Conservation (phyloP, 495 filamentous ascomycete genomes). For the Daldinia grandis region DNA sequence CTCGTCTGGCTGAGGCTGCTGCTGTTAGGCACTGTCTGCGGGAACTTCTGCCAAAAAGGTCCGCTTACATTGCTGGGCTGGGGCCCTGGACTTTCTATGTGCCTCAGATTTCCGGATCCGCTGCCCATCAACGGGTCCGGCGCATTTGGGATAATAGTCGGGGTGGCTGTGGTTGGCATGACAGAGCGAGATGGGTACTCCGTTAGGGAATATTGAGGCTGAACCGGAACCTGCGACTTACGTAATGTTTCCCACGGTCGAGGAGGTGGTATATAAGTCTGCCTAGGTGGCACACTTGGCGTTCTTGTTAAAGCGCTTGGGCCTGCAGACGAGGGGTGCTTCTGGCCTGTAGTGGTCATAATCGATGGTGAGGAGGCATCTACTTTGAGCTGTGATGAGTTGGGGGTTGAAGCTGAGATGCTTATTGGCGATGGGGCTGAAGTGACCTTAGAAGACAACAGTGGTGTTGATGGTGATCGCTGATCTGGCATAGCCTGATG, state of each 20-base stretch:
- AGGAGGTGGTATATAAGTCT: constrained; percentile 43
- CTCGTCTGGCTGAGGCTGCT: constrained; percentile 38
- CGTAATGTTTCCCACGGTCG: constrained; percentile 45
- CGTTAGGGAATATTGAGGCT: constrained; percentile 7
- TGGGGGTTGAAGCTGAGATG: constrained; percentile 12
- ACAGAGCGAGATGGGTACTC: constrained; percentile 6
- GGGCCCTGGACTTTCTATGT: constrained; percentile 34
- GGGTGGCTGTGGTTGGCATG: not conserved
- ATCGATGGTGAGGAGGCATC: not conserved
- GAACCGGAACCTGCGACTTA: constrained; percentile 31
- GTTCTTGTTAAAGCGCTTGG: constrained; percentile 13
- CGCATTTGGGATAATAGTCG: constrained; percentile 1
- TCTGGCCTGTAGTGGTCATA: constrained; percentile 6
- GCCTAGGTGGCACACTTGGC: constrained; percentile 14
- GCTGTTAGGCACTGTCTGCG: constrained; percentile 47
- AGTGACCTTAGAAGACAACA: not conserved
- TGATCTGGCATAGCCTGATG: not conserved
- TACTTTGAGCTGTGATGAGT: not conserved
- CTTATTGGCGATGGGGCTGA: constrained; percentile 4
- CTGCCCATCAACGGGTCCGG: constrained; percentile 3
- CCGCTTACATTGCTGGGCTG: constrained; percentile 48
- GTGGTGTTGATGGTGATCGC: constrained; percentile 3
- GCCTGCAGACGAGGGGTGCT: not conserved
- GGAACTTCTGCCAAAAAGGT: constrained; percentile 42
- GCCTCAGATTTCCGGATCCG: constrained; percentile 22